These are phyloP conservation scores for Bertia moriformis DNA, from an alignment of 2,329 filamentous ascomycete species.

Conservation along the genomic window DNA sequence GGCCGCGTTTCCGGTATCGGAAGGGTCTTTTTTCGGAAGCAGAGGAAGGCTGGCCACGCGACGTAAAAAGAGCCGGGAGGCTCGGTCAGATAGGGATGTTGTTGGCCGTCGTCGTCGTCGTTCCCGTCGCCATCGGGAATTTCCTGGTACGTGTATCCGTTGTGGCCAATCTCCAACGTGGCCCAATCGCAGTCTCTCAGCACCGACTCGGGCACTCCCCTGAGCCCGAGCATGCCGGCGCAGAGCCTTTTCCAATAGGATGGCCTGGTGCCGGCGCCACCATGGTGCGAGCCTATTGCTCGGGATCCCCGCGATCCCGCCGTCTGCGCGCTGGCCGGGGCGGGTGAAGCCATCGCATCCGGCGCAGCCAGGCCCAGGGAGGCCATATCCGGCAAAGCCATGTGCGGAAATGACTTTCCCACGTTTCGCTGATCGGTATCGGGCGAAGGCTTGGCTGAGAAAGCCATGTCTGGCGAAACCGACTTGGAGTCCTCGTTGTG, in stretches of 20 bases:
- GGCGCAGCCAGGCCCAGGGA: too few species aligned
- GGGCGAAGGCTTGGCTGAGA: neutral
- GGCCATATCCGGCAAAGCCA: too few species aligned
- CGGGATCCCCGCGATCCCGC: too few species aligned
- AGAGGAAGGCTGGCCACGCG: constrained; percentile 37
- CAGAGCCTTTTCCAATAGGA: neutral
- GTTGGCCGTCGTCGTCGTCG: neutral
- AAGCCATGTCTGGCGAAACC: neutral
- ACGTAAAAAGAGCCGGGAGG: neutral
- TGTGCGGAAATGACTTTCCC: too few species aligned
- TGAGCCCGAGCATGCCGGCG: neutral
- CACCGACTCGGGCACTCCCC: neutral
- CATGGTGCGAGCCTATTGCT: neutral
- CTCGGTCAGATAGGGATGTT: too few species aligned
- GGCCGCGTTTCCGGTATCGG: constrained; percentile 21
- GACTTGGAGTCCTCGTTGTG: constrained; percentile 9
- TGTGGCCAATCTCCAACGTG: neutral
- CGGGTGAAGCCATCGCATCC: neutral
- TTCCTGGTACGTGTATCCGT: too few species aligned
- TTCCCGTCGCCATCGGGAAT: neutral
- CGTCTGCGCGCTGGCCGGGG: neutral
- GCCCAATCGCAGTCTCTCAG: neutral
- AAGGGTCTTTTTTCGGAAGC: constrained; percentile 32
- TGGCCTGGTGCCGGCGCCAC: neutral
- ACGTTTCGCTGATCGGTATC: too few species aligned